These are phyloP conservation scores for Trichoderma aggressivum DNA, from an alignment of 2,329 filamentous ascomycete species.

Conservation along the genomic window DNA sequence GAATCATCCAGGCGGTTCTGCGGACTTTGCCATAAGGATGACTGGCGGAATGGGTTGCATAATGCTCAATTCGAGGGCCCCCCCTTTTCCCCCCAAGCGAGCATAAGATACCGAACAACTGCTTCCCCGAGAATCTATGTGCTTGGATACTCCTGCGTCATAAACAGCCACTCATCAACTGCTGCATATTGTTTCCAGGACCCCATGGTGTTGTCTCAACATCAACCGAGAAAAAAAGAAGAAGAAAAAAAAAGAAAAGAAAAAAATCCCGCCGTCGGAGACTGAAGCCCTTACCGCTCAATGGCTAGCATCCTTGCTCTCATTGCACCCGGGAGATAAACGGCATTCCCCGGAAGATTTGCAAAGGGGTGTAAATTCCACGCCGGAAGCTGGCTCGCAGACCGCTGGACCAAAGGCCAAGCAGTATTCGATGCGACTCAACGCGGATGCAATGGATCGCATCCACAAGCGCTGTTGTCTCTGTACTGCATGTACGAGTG, in stretches of 20 bases:
- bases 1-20: neutral
- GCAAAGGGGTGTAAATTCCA: neutral
- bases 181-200: neutral
- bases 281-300: neutral
- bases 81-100: too few relatives aligned
- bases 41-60: neutral
- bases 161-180: neutral
- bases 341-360: neutral
- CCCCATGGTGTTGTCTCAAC: neutral
- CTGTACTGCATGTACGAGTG: neutral
- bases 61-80: neutral
- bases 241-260: neutral
- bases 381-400: neutral
- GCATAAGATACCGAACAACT: neutral
- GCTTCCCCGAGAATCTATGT: neutral
- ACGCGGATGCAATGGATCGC: neutral
- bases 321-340: neutral
- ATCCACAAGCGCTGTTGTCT: slow-evolving; percentile 1
- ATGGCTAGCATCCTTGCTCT: neutral
- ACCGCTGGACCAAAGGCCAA: neutral
- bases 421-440: neutral
- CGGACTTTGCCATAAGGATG: neutral
- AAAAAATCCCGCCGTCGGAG: neutral
- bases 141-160: neutral
- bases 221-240: neutral